Evolutionary conservation across 1,139 yeast species (phyloP).

Genomic region (Suhomyces coccinellae): DNA sequence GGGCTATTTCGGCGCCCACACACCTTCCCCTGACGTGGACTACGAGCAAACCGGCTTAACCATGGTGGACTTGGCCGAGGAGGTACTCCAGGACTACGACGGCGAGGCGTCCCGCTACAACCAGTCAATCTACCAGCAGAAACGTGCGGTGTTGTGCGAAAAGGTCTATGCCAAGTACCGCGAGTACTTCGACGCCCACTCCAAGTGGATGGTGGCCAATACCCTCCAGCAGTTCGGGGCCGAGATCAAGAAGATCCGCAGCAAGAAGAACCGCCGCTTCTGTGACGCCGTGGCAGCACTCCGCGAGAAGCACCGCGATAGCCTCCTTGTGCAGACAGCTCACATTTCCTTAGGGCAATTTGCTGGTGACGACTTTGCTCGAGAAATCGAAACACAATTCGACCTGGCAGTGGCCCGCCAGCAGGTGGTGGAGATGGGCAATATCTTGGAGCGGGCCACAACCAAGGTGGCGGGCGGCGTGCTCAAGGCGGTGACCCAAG

Average conservation of each 20-base stretch:
- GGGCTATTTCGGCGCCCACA: constrained; percentile 17
- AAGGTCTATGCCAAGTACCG: constrained; percentile 48
- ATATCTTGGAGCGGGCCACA: constrained; percentile 34
- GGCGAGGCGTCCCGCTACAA: constrained; percentile 72
- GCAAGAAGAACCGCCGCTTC: constrained; percentile 10
- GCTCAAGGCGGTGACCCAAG: constrained; percentile 40
- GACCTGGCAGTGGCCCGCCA: constrained; percentile 34
- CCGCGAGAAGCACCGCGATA: constrained; percentile 10
- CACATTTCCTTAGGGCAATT: constrained; percentile 29
- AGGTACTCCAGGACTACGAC: constrained; percentile 59
- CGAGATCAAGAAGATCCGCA: constrained; percentile 10
- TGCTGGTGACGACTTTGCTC: constrained; percentile 5
- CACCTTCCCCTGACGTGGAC: constrained; percentile 23
- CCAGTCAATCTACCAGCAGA: constrained; percentile 61
- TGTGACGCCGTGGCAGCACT: constrained; percentile 6
- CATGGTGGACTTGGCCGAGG: constrained; percentile 42
- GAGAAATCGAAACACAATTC: constrained; percentile 22
- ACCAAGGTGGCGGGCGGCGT: constrained; percentile 43
- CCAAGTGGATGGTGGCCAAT: constrained; percentile 10
- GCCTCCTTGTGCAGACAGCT: constrained; percentile 18
- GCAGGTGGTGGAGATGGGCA: constrained; percentile 48
- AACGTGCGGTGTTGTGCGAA: constrained; percentile 47
- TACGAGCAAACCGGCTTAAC: constrained; percentile 42
- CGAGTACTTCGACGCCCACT: constrained; percentile 41
- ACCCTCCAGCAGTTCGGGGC: constrained; percentile 7